Evolutionary conservation across 1,139 yeast genomes (phyloP).

Genomic region (Protomyces gravidus): DNA sequence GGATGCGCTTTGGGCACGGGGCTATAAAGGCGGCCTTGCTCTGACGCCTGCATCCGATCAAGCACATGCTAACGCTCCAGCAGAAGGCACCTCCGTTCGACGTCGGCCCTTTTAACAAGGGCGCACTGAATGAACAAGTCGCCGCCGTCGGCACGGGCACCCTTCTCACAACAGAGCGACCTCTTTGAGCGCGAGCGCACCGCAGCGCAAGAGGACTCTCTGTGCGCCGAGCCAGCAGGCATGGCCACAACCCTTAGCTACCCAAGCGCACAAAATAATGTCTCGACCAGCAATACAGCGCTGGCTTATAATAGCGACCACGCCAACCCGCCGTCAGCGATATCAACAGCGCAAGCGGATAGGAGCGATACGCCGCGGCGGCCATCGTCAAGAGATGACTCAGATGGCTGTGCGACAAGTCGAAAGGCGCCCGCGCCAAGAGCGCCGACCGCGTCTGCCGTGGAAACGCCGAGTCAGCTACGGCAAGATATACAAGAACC

Average conservation of each 20-base stretch:
- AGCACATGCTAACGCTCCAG: no score
- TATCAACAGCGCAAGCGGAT: neutral
- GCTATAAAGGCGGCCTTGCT: no score
- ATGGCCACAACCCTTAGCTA: neutral
- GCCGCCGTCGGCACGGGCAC: neutral
- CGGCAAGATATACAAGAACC: neutral
- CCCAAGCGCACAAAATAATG: neutral
- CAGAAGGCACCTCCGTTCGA: no score
- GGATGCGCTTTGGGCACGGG: no score
- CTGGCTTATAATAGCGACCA: neutral
- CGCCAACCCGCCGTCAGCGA: neutral
- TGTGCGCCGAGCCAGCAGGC: neutral
- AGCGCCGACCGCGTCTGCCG: neutral
- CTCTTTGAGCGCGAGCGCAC: neutral
- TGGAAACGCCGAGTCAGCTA: neutral
- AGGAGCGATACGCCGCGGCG: neutral
- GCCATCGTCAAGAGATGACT: neutral
- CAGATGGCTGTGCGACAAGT: neutral
- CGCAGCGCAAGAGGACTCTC: neutral
- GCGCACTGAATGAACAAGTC: conserved; percentile 1
- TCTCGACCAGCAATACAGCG: neutral
- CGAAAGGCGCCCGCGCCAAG: neutral
- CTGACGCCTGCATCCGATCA: no score
- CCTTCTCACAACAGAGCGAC: neutral
- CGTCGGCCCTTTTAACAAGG: no score